Percentiles rank a stretch among this genome's conserved stretches.
Evolutionary conservation across 176 grass and related monocot species (phyloP).

Genomic region (Metroxylon sagu): DNA sequence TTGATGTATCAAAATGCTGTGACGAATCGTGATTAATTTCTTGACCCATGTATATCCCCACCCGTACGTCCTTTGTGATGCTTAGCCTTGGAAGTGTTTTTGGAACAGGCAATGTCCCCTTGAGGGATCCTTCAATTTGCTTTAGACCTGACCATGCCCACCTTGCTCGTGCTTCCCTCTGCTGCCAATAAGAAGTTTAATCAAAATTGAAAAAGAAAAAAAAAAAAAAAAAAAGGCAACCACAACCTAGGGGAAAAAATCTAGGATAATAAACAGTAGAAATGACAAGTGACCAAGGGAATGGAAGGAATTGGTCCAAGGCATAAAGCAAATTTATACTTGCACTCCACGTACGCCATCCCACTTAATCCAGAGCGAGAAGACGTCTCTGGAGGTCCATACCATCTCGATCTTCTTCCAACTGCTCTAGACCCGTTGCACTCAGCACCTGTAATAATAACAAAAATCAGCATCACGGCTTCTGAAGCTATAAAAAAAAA

Average conservation of each 20-base stretch:
- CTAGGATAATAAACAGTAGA: background rate
- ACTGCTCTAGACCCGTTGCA: constrained; percentile 72
- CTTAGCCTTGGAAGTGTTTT: constrained; percentile 31
- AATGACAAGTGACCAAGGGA: background rate
- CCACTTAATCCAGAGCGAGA: constrained; percentile 60
- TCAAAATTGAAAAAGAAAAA: no score
- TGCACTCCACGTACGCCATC: constrained; percentile 87
- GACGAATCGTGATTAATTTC: no score
- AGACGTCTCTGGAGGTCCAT: constrained; percentile 56
- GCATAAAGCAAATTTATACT: constrained; percentile 25
- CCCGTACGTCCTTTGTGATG: no score
- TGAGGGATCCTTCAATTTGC: constrained; percentile 73
- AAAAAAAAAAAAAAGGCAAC: background rate
- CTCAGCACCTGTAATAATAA: constrained; percentile 40
- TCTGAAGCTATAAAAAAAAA: no score
- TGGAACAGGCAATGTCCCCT: constrained; percentile 83
- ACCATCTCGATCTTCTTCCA: constrained; percentile 92
- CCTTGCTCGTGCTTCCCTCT: constrained; percentile 49
- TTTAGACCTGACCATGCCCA: constrained; percentile 2
- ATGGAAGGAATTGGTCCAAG: background rate
- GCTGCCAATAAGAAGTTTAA: constrained; percentile 18
- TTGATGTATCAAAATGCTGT: no score
- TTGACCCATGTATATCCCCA: no score
- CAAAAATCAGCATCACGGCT: no score
- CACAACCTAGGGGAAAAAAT: no score